Base-by-base conservation (phyloP, 371 early-diverging fungal genomes). In the Neoconidiobolus thromboides region DNA sequence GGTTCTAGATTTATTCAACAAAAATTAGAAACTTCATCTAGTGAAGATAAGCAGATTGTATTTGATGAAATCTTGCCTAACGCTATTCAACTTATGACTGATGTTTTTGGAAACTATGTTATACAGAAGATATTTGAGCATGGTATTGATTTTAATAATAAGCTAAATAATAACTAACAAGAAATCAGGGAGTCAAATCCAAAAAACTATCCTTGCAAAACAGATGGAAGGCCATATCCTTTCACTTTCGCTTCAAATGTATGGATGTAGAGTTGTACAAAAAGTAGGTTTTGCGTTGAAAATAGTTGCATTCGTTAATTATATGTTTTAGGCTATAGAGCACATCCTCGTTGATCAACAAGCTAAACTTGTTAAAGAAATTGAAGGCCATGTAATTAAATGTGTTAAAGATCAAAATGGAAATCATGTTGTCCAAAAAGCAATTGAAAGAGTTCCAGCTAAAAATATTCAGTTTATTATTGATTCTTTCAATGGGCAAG, bases 71-170 rank as follows among this genome's bases (percentile, higher is more conserved):
- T 99, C 38, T 72, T 86, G 47, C 93, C 96, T 3, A 83, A 87
- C 62, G 84, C 93, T 0, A 72, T 93, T 43, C 93, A 95, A 60
- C 75, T 99, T 48, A 96, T 93, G 90, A 92, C 93, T 0, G 99
- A 99, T 69, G 96, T 99, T 1, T 99, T 99, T 85, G 99, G 99
- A 52, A 99, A 99, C 76, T 99, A 99, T 68, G 99, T 99, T 49
- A 85, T 99, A 54, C 99, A 99, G 76, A 99, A 99, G 77, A 93
- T 99, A 67, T 96, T 98, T 76, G 96, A 96, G 71, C 89, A 92
- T 66, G 94, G 95, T 50, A 57, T 3, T 5, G 6, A 40, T 38
- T 37, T 3, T 40, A 7, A 12, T 3, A 42, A 46, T 6, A 46
- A 9, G 40, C 12, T 6, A 10, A n/a, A n/a, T 55, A 5, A n/a